These are phyloP conservation scores for Magnaporthiopsis poae DNA, from an alignment of 2,329 filamentous ascomycete genomes.

Conservation along the genomic window DNA sequence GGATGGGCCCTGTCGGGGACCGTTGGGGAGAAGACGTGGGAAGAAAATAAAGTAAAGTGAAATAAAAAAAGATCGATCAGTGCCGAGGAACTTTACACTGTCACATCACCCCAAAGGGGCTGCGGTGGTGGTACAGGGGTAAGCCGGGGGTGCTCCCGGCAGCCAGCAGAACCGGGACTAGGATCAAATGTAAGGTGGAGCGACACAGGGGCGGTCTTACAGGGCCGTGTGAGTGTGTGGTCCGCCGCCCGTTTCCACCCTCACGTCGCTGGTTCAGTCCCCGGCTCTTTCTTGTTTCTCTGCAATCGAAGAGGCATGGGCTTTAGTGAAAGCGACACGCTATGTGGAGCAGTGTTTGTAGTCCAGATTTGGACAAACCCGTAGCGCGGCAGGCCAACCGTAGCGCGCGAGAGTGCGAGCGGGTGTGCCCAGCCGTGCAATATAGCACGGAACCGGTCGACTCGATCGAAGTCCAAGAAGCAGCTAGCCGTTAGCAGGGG, in stretches of 20 bases:
- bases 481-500: neutral
- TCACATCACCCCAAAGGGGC: neutral
- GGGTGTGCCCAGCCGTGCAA: neutral
- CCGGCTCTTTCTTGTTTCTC: neutral
- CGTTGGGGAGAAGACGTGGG: neutral
- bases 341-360: neutral
- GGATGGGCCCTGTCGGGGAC: neutral
- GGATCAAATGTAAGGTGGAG: neutral
- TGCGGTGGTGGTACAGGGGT: neutral
- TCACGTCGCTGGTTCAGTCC: neutral
- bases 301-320: neutral
- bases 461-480: neutral
- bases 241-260: neutral
- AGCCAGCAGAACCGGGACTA: neutral
- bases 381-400: too few relatives aligned
- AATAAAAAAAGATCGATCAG: neutral
- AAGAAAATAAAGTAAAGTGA: neutral
- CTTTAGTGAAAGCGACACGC: neutral
- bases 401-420: neutral
- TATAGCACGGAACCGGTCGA: neutral
- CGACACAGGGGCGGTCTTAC: neutral
- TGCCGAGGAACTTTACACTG: neutral
- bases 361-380: neutral
- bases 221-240: neutral
- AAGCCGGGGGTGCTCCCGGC: neutral